Percentiles rank a stretch among this genome's conserved stretches.
These are phyloP conservation scores for Malus sylvestris DNA, from an alignment of 306 rosid species.

Conservation along the genomic window DNA sequence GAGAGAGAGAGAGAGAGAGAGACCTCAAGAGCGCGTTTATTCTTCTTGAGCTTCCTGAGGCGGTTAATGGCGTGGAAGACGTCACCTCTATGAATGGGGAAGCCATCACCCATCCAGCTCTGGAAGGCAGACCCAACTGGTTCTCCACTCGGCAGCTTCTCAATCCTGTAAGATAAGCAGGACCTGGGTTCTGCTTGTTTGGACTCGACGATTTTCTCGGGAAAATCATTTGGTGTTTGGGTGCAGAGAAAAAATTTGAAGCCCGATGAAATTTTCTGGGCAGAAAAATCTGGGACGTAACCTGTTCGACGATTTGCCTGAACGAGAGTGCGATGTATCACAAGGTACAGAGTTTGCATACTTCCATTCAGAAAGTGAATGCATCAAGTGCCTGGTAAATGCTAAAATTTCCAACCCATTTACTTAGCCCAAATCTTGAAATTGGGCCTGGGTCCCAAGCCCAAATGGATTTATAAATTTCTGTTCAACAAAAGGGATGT, in stretches of 20 bases:
- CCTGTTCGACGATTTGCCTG: constrained; percentile 63
- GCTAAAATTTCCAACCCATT: not conserved
- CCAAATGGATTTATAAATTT: not conserved
- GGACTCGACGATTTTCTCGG: constrained; percentile 10
- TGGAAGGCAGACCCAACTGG: constrained; percentile 62
- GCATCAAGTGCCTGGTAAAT: not conserved
- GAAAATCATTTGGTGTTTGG: constrained; percentile 21
- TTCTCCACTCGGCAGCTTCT: constrained; percentile 52
- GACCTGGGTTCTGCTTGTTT: constrained; percentile 22
- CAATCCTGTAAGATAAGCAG: constrained; percentile 67
- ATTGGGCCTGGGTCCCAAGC: not conserved
- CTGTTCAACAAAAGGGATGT: not conserved
- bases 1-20: not conserved
- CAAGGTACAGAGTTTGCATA: constrained; percentile 20
- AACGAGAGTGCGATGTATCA: constrained; percentile 22
- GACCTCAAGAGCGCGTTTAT: constrained; percentile 87
- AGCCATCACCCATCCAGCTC: constrained; percentile 92
- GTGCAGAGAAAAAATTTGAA: constrained; percentile 37
- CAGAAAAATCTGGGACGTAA: constrained; percentile 3
- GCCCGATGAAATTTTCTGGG: constrained; percentile 10
- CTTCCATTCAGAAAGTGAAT: not conserved
- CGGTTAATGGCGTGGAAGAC: constrained; percentile 83
- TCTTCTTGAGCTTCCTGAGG: constrained; percentile 68
- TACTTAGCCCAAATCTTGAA: not conserved
- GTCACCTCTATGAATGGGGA: constrained; percentile 67